Percentiles rank a stretch among this genome's conserved stretches.
phyloP scores from a whole-genome alignment of 805 yeast species.

The Pichia ethanolica region DNA sequence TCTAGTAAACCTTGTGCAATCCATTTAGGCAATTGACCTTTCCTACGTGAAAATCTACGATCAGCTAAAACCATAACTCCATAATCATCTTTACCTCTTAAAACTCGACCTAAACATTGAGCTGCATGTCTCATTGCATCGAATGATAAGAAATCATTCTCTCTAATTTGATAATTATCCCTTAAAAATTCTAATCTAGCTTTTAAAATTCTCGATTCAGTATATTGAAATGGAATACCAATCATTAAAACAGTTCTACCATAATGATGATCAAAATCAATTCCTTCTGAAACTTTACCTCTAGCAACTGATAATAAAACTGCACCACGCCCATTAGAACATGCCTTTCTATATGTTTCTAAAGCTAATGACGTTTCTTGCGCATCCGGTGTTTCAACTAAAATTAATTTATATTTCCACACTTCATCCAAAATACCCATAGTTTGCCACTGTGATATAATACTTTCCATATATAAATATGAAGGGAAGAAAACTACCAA shows the following conservation, averaged over 20 bases:
- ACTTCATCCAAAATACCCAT: constrained; percentile 98
- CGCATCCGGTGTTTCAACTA: constrained; percentile 98
- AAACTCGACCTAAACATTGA: constrained; percentile 93
- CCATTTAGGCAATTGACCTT: constrained; percentile 92
- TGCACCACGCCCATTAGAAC: constrained; percentile 97
- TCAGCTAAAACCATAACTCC: constrained; percentile 99
- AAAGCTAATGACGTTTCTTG: constrained; percentile 95
- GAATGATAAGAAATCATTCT: constrained; percentile 90
- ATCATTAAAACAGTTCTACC: constrained; percentile 97
- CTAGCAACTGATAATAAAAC: constrained; percentile 94
- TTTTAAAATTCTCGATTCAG: constrained; percentile 91
- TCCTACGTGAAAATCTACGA: constrained; percentile 80
- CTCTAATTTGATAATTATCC: constrained; percentile 87
- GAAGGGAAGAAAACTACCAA: constrained; percentile 97
- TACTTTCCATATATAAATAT: constrained; percentile 94
- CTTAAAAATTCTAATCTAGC: constrained; percentile 91
- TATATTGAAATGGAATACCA: constrained; percentile 98
- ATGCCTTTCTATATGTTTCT: constrained; percentile 93
- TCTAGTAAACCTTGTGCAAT: constrained; percentile 88
- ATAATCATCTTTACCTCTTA: constrained; percentile 97
- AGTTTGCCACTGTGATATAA: constrained; percentile 96
- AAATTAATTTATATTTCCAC: constrained; percentile 91
- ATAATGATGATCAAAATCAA: constrained; percentile 97
- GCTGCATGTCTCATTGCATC: constrained; percentile 99
- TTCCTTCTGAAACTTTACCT: constrained; percentile 98